Evolutionary conservation across 345 rosid species (phyloP).

Genomic region (Gossypium arboreum): DNA sequence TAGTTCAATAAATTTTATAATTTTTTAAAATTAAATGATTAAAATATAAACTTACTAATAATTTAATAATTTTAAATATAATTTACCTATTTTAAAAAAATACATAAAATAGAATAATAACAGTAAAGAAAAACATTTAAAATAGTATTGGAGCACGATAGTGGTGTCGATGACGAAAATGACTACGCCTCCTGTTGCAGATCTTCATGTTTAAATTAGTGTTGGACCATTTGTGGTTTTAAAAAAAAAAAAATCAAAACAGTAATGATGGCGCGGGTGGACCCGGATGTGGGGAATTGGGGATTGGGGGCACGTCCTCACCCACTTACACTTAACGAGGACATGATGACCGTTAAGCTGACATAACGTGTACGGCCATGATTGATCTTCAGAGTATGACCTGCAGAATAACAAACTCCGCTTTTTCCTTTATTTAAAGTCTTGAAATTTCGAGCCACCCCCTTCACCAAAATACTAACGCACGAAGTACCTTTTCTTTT

Average conservation of each 20-base stretch:
- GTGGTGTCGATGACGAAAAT: too few relatives aligned
- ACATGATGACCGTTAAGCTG: slow-evolving; percentile 23
- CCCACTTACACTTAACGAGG: slow-evolving; percentile 6
- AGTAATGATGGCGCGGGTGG: slow-evolving; percentile 24
- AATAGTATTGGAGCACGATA: too few relatives aligned
- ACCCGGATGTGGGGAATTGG: neutral
- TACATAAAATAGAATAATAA: too few relatives aligned
- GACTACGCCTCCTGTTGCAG: too few relatives aligned
- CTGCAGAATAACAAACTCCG: slow-evolving; percentile 8
- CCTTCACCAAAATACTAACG: neutral
- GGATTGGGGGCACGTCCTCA: neutral
- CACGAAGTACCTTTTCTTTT: neutral
- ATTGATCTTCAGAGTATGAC: slow-evolving; percentile 12
- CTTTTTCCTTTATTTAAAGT: neutral
- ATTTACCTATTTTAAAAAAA: too few relatives aligned
- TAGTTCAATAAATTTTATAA: too few relatives aligned
- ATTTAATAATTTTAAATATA: too few relatives aligned
- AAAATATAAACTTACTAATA: accelerated
- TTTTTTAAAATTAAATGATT: too few relatives aligned
- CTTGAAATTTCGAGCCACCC: slow-evolving; percentile 11
- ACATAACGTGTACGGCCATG: slow-evolving; percentile 39
- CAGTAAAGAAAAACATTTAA: too few relatives aligned
- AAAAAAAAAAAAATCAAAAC: neutral
- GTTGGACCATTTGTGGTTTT: too few relatives aligned
- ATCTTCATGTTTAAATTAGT: too few relatives aligned